These are phyloP conservation scores for Lasiodiplodia sp. DNA, from an alignment of 2,329 filamentous ascomycete species.

Conservation along the genomic window DNA sequence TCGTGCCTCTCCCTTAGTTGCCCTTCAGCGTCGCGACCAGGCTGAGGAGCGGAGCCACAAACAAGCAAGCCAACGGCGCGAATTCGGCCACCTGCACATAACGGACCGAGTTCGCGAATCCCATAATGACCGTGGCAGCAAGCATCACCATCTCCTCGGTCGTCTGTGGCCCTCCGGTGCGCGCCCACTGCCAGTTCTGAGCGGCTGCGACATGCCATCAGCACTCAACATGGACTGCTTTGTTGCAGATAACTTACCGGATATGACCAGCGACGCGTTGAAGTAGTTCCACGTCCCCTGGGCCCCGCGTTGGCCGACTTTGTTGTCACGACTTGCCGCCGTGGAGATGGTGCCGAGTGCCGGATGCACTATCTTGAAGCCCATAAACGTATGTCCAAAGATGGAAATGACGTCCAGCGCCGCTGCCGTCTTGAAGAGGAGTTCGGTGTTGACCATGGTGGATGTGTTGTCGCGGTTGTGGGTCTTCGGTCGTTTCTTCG, in stretches of 20 bases:
- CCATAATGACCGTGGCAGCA: slow-evolving; percentile 6
- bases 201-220: slow-evolving; percentile 3
- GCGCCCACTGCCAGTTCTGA: slow-evolving; percentile 25
- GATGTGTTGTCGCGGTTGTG: background rate
- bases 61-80: slow-evolving; percentile 7
- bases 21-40: slow-evolving; percentile 10
- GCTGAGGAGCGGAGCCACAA: slow-evolving; percentile 15
- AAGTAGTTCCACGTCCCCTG: slow-evolving; percentile 15
- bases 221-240: background rate
- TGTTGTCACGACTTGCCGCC: background rate
- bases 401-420: slow-evolving; percentile 12
- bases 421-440: slow-evolving; percentile 23
- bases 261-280: slow-evolving; percentile 15
- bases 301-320: slow-evolving; percentile 13
- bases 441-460: background rate
- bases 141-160: slow-evolving; percentile 1
- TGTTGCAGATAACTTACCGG: background rate
- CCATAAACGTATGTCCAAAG: slow-evolving; percentile 11
- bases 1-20: background rate
- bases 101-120: background rate
- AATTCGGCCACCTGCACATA: slow-evolving; percentile 16
- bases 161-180: slow-evolving; percentile 20
- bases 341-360: slow-evolving; percentile 2
- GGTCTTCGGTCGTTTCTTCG: background rate
- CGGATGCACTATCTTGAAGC: slow-evolving; percentile 16